A percentile compares a stretch with the other conserved stretches of the same genome.
phyloP scores from a whole-genome alignment of 345 rosid species.

The Eucalyptus viminalis region DNA sequence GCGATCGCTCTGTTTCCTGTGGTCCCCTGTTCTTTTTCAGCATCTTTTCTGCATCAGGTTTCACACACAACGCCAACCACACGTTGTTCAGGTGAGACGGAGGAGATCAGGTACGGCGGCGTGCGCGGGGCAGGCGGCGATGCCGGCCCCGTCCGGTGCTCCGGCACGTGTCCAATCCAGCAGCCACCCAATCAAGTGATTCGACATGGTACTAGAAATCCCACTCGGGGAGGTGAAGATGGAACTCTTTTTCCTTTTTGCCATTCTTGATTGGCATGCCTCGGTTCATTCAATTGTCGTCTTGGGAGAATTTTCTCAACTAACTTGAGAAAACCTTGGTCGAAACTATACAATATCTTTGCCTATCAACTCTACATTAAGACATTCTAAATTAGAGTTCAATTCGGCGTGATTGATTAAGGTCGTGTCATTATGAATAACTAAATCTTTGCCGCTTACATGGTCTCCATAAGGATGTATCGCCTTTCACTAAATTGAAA shows the following conservation, averaged over 20 bases:
- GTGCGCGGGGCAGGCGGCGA: background rate
- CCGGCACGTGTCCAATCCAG: background rate
- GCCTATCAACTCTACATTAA: background rate
- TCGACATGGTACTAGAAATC: background rate
- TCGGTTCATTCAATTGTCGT: background rate
- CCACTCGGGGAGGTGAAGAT: background rate
- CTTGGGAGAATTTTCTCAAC: background rate
- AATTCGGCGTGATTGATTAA: background rate
- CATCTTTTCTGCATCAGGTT: background rate
- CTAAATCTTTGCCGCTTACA: background rate
- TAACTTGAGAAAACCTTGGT: background rate
- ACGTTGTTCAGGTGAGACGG: background rate
- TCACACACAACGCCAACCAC: background rate
- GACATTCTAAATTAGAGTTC: background rate
- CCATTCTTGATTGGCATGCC: background rate
- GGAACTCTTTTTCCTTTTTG: background rate
- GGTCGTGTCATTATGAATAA: background rate
- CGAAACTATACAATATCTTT: background rate
- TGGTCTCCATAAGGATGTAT: rapidly evolving
- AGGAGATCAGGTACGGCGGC: background rate
- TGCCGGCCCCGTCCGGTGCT: background rate
- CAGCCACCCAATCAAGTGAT: background rate
- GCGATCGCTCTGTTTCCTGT: background rate
- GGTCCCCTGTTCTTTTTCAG: background rate
- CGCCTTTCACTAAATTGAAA: rapidly evolving